Evolutionary conservation across 2,329 filamentous ascomycete species (phyloP), one percentile per base, ranked within the genome.

Genomic region (Neoarthrinium moseri): DNA sequence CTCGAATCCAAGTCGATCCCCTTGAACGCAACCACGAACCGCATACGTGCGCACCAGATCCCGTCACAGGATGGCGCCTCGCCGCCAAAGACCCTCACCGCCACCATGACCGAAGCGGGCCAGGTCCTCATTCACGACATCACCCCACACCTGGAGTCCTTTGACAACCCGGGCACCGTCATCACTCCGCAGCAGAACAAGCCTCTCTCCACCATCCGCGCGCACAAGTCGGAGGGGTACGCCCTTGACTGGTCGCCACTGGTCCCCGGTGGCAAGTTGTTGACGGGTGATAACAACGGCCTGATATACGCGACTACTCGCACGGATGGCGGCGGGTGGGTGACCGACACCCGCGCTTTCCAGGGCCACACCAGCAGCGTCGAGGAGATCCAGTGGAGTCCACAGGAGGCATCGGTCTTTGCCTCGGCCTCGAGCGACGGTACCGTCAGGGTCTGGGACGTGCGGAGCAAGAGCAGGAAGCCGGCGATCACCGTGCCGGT

Each of bases 311-410:
- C 85, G 49, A 96, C 92, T 2, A 91, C 89, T 6, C 80, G 89
- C 47, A 91, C 86, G 41, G 89, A 94, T 61, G 90, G 89, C 48
- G 94, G 91, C 43, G 87, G 88, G 51, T 97, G 91, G 78, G 86
- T 89, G 15, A 95, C 91, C 5, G 91, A 96, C 65, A 88, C 81
- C 11, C 81, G 87, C 34, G 76, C 92, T 1, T 95, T 95, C 70
- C 81, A 81, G 18, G 92, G 91, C 41, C 94, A 99, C 73, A 80
- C 78, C 7, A 82, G 84, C 61, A 92, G 88, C 42, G 84, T 99
- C 13, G 94, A 99, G 73, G 94, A 99, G 64, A 75, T 99, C 21
- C 92, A 97, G 68, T 99, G 94, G 94, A 95, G 89, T 42, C 94
- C 94, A 0, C 89, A 85, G 15, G 94, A 99, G 71, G 84, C 84